Evolutionary conservation across 352 stramenopile genomes (phyloP), one percentile per base, ranked within the genome.

Genomic region (Pythium myriotylum): DNA sequence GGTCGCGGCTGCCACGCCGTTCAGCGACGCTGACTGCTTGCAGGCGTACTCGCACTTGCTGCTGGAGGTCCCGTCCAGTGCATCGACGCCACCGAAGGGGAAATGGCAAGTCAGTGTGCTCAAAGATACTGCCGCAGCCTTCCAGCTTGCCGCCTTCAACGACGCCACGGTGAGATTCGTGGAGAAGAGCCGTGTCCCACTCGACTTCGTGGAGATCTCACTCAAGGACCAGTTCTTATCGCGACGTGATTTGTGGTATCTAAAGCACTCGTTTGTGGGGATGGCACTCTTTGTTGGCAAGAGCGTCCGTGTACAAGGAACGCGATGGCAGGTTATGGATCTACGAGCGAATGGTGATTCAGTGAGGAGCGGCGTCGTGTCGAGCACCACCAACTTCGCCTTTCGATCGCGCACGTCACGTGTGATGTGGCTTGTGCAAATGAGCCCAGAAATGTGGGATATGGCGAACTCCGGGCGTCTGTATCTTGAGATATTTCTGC

Each of bases 401-500:
- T 99, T 96, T 54, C 88, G 82, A 17, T 94, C 94, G 64, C 90
- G 95, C 22, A 98, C 93, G 24, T 97, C 96, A 43, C 82, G 97
- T 12, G 94, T 99, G 53, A 97, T 99, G 74, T 99, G 96, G 96
- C 81, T 99, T 26, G 93, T 99, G 37, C 96, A 99, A 72, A 88
- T 99, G 63, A 95, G 84, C 27, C 84, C 88, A 1, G 94, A 98
- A 71, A 96, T 98, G 88, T 98, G 91, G 87, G 92, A 98, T 50
- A 94, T 96, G 67, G 85, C 87, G 59, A 91, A 96, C 70, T 91
- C 87, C 39, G 88, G 86, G 23, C 76, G 89, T 54, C 62, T 97
- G 33, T 98, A 98, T 64, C 73, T 96, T 37, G 91, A 97, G 65
- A 94, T 96, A 39, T 83, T 97, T 51, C 66, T 98, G 0, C 74